These are phyloP conservation scores for Hypholoma sublateritium DNA, from an alignment of 768 basidiomycete genomes.

Conservation along the genomic window DNA sequence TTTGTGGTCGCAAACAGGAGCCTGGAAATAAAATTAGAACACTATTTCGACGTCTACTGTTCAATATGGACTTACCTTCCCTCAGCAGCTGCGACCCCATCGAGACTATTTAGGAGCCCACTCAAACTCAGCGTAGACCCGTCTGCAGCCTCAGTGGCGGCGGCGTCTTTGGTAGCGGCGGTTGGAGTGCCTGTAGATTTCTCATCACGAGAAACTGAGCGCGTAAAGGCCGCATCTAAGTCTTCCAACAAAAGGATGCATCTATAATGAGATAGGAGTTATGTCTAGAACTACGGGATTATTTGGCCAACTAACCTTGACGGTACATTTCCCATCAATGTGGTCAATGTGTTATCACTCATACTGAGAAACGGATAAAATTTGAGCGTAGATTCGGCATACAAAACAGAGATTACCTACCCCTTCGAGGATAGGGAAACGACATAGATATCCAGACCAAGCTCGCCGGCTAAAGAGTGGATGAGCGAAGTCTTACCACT, in stretches of 20 bases:
- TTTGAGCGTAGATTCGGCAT: slow-evolving; percentile 6
- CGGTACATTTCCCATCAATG: slow-evolving; percentile 87
- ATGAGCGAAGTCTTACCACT: slow-evolving; percentile 88
- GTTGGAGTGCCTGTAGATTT: slow-evolving; percentile 76
- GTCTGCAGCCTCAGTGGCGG: slow-evolving; percentile 51
- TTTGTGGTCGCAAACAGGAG: slow-evolving; percentile 92
- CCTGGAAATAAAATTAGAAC: slow-evolving; percentile 33
- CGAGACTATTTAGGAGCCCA: slow-evolving; percentile 82
- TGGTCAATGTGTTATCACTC: slow-evolving; percentile 87
- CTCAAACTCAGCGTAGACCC: slow-evolving; percentile 85
- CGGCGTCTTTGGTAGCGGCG: slow-evolving; percentile 38
- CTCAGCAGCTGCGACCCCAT: slow-evolving; percentile 83
- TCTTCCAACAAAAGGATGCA: slow-evolving; percentile 94
- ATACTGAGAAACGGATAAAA: slow-evolving; percentile 47
- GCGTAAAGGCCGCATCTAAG: slow-evolving; percentile 90
- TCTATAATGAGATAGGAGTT: slow-evolving; percentile 36
- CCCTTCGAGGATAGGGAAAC: slow-evolving; percentile 87
- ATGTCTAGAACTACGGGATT: background rate
- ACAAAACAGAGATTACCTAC: slow-evolving; percentile 37
- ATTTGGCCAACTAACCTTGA: slow-evolving; percentile 50
- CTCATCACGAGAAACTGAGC: slow-evolving; percentile 80
- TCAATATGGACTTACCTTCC: slow-evolving; percentile 60
- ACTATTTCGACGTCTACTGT: background rate
- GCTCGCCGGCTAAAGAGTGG: slow-evolving; percentile 81
- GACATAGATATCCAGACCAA: slow-evolving; percentile 89